Evolutionary conservation across 2,329 filamentous ascomycete genomes (phyloP), one percentile per base, ranked within the genome.

Genomic region (Monosporascus sp.): DNA sequence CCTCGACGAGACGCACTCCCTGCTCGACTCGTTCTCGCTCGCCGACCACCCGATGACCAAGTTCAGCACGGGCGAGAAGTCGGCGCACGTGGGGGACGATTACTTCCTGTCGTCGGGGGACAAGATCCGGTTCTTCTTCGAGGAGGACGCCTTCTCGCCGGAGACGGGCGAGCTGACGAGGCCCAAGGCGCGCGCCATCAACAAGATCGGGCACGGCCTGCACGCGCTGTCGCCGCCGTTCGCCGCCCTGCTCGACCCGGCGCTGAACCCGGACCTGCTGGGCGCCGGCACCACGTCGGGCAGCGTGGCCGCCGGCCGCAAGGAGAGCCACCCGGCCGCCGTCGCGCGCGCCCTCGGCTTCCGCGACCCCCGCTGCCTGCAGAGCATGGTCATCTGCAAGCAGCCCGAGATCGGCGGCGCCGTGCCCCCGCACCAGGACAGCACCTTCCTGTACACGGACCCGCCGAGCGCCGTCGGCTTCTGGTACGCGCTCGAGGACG

Each of bases 331-430:
- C 48, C 80, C 81, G 0, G 77, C 76, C 0, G 82, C 78, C 5
- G 84, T 96, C 16, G 91, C 91, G 1, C 75, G 76, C 45, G 80
- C 80, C 8, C 77, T 96, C 11, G 87, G 87, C 2, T 96, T 91
- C 74, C 64, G 61, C 5, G 90, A 96, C 69, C 90, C 92, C 2
- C 78, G 87, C 20, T 83, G 80, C 55, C 77, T 99, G 50, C 94
- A 99, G 77, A 94, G 88, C 69, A 99, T 99, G 94, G 81, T 97
- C 27, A 97, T 99, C 63, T 97, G 91, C 82, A 99, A 99, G 72
- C 93, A 97, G 74, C 92, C 94, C 22, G 90, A 95, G 73, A 97
- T 97, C 51, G 94, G 94, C 27, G 93, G 90, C 22, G 88, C 89
- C 2, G 94, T 97, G 44, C 91, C 88, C 1, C 84, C 91, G 22